Evolutionary conservation across 441 rosid genomes (phyloP), one percentile per base, ranked within the genome.

Genomic region (Adansonia gregorii): DNA sequence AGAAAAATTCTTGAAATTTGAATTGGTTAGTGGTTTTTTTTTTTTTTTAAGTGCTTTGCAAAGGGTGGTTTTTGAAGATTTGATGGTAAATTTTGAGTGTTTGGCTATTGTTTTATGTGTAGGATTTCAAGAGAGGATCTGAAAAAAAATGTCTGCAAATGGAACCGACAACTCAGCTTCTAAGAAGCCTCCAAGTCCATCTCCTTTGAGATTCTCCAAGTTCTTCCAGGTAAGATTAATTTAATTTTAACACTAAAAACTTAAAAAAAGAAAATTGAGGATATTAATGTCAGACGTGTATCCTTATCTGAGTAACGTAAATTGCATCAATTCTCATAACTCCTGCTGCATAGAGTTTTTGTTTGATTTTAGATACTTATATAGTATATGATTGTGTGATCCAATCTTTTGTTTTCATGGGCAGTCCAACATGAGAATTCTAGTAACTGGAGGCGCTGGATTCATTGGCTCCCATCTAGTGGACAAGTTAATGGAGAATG

Each of bases 361-460:
- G 19, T 64, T 51, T 51, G 11, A 8, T 35, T 24, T 72, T 64
- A 15, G 8, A 2, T 15, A 15, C 48, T 6, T 35, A 15, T 15
- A 15, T 35, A 4, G 2, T 15, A 64, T 64, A 10, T 6, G 4
- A 15, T 64, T 64, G 46, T 15, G 22, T 15, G 7, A 35, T 64
- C 11, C 3, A 7, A 35, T 24, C 76, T 76, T 48, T 67, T 41
- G 6, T 35, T 20, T 70, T 77, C 63, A 76, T 14, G 73, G 56
- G 79, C 88, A 90, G 94, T 79, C 95, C 31, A 91, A 91, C 78
- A 87, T 89, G 94, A 90, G 96, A 76, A 90, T 92, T 80, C 80
- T 92, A 86, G 83, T 92, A 24, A 84, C 92, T 4, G 96, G 96
- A 61, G 95, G 95, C 81, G 93, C 95, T 82, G 95, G 95, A 9